Percentiles rank a stretch among this genome's conserved stretches.
Evolutionary conservation across 192 early-diverging fungal genomes (phyloP).

Genomic region (Entomortierella parvispora): DNA sequence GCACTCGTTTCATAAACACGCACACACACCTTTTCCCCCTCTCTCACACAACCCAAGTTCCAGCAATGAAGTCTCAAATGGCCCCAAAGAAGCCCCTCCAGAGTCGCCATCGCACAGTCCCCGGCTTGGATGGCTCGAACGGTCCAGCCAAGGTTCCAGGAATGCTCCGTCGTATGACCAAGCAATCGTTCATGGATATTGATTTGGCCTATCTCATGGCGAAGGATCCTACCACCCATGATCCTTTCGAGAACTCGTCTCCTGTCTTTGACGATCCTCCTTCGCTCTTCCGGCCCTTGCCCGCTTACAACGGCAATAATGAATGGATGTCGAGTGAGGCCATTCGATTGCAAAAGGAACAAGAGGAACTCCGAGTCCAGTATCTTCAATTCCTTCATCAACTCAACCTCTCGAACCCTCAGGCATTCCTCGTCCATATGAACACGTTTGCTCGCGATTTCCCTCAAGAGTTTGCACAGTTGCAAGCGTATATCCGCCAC

Average conservation of each 20-base stretch:
- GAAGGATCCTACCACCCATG: conserved; percentile 31
- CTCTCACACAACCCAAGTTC: no score
- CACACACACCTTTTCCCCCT: no score
- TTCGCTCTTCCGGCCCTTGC: conserved; percentile 44
- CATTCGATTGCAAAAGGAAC: conserved; percentile 37
- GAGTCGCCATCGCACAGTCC: conserved; percentile 31
- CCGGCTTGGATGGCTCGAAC: neutral
- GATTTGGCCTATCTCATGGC: conserved; percentile 49
- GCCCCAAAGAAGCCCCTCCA: conserved; percentile 41
- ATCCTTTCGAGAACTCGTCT: conserved; percentile 49
- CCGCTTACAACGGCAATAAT: conserved; percentile 8
- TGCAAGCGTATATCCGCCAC: conserved; percentile 37
- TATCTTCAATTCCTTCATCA: conserved; percentile 47
- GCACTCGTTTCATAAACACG: no score
- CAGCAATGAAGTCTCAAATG: conserved; percentile 34
- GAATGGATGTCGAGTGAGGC: conserved; percentile 43
- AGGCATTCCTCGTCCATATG: conserved; percentile 46
- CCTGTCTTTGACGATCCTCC: conserved; percentile 44
- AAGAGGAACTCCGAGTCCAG: conserved; percentile 43
- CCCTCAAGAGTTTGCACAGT: conserved; percentile 44
- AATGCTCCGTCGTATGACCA: conserved; percentile 42
- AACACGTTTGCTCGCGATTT: conserved; percentile 43
- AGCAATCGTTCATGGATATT: conserved; percentile 52
- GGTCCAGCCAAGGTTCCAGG: conserved; percentile 27
- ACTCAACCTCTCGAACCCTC: conserved; percentile 27